Conservation (phyloP, 768 basidiomycete species). For the Pleurotus pulmonarius region DNA sequence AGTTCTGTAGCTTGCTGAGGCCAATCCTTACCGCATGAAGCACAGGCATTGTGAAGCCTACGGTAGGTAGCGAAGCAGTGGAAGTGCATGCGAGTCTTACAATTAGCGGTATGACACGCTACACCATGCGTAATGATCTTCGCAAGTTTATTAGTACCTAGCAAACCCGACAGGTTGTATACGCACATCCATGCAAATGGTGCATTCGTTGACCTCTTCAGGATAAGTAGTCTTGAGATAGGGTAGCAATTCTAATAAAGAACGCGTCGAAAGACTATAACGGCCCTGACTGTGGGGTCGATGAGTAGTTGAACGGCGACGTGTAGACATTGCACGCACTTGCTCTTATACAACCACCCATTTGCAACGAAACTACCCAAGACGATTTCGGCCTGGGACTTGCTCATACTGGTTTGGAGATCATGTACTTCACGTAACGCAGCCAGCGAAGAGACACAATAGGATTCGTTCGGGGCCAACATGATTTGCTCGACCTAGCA, state of each 20-base stretch:
- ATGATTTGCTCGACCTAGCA: constrained; percentile 83
- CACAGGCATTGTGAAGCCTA: constrained; percentile 42
- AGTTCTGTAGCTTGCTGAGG: constrained; percentile 48
- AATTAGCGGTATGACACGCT: constrained; percentile 57
- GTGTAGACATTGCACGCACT: constrained; percentile 36
- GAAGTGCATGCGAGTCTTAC: constrained; percentile 59
- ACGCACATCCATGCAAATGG: constrained; percentile 64
- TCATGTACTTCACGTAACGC: constrained; percentile 68
- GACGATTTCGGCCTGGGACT: constrained; percentile 69
- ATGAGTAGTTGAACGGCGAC: constrained; percentile 3
- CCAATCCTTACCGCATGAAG: constrained; percentile 60
- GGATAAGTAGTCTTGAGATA: constrained; percentile 75
- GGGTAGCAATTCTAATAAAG: constrained; percentile 65
- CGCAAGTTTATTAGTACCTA: not conserved
- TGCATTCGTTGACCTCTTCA: constrained; percentile 69
- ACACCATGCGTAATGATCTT: constrained; percentile 70
- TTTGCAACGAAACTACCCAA: constrained; percentile 80
- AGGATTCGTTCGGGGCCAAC: constrained; percentile 70
- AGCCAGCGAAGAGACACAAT: constrained; percentile 71
- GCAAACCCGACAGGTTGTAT: not conserved
- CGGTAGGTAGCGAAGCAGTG: constrained; percentile 60
- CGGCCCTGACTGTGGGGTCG: constrained; percentile 51
- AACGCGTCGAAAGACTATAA: constrained; percentile 73
- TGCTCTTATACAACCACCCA: constrained; percentile 76
- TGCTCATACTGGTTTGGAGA: constrained; percentile 65